Conservation (phyloP, 1,284 basidiomycete species). For the Trichosporon sp. region DNA sequence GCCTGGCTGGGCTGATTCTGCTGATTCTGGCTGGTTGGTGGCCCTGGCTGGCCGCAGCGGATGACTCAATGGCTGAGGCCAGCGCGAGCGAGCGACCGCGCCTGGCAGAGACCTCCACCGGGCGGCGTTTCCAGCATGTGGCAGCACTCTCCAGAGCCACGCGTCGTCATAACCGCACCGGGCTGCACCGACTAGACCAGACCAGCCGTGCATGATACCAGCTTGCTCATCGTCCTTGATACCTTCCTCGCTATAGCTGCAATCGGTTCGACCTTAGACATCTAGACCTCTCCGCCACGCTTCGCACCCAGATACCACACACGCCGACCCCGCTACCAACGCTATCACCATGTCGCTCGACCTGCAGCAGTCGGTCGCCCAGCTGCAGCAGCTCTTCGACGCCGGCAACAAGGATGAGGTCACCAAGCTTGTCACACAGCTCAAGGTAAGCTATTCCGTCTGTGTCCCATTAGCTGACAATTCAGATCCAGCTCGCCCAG, state of each 20-base stretch:
- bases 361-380: slow-evolving; percentile 36
- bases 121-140: slow-evolving; percentile 22
- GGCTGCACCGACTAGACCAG: not conserved
- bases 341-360: slow-evolving; percentile 33
- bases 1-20: not conserved
- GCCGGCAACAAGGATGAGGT: slow-evolving; percentile 27
- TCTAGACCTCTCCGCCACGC: not conserved
- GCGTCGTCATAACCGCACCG: slow-evolving; percentile 15
- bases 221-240: not conserved
- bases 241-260: not conserved
- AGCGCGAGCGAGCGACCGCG: not conserved
- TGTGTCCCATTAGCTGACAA: not conserved
- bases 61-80: not conserved
- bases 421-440: slow-evolving; percentile 31
- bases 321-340: slow-evolving; percentile 6
- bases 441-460: slow-evolving; percentile 34
- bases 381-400: slow-evolving; percentile 38
- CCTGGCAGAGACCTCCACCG: not conserved
- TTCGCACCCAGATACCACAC: not conserved
- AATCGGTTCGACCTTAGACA: not conserved
- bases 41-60: not conserved
- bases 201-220: too few species aligned
- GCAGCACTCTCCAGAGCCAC: slow-evolving; percentile 16
- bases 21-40: not conserved
- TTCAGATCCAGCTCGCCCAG: slow-evolving; percentile 44